Conservation (phyloP, 306 rosid genomes). For the Dryas octopetala region DNA sequence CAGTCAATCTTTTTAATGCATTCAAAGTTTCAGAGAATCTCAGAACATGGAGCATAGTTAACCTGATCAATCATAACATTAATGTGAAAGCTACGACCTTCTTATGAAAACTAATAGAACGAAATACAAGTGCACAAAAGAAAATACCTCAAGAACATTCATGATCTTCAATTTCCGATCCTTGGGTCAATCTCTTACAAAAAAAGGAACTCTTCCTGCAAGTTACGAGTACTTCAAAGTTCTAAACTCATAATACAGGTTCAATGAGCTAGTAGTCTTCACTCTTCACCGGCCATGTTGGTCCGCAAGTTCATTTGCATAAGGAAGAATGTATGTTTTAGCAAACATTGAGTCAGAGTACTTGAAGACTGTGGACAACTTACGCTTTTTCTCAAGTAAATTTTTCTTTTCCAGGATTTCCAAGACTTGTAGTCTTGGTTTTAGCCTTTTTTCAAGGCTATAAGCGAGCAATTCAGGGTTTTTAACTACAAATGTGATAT, state of each 20-base stretch:
- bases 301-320: conserved; percentile 19
- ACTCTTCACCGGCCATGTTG: not conserved
- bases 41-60: not conserved
- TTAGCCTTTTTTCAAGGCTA: conserved; percentile 32
- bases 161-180: not conserved
- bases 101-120: not conserved
- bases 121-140: not conserved
- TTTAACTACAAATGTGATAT: conserved; percentile 20
- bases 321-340: conserved; percentile 25
- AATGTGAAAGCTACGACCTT: not conserved
- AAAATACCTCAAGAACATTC: conserved; percentile 5
- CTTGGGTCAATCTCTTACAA: not conserved
- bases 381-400: conserved; percentile 6
- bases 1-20: not conserved
- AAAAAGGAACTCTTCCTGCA: not conserved
- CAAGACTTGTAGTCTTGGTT: conserved; percentile 27
- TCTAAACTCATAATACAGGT: not conserved
- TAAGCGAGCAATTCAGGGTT: conserved; percentile 29
- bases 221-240: not conserved
- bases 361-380: conserved; percentile 22
- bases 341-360: conserved; percentile 14
- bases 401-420: conserved; percentile 24
- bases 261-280: not conserved
- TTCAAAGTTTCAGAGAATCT: not conserved
- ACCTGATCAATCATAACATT: not conserved